These are phyloP conservation scores for Coniochaeta prunicola DNA, from an alignment of 2,329 filamentous ascomycete species.

Conservation along the genomic window DNA sequence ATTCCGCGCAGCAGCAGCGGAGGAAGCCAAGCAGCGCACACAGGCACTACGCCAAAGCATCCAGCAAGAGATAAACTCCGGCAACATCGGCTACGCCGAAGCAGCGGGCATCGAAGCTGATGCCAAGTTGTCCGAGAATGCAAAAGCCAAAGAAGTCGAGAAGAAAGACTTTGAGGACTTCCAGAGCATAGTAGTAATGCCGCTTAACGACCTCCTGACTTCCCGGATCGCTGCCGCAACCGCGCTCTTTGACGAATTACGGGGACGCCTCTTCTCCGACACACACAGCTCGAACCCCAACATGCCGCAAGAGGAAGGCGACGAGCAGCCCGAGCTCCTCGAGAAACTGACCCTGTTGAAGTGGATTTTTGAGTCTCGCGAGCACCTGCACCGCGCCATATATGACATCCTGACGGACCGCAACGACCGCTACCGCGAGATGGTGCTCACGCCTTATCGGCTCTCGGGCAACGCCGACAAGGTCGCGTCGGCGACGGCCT, in stretches of 20 bases:
- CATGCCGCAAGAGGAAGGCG: slow-evolving; percentile 86
- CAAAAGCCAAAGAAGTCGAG: slow-evolving; percentile 62
- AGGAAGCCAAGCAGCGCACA: slow-evolving; percentile 44
- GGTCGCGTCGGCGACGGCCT: slow-evolving; percentile 66
- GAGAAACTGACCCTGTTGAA: slow-evolving; percentile 93
- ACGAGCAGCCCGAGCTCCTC: slow-evolving; percentile 86
- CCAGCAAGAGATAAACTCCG: slow-evolving; percentile 69
- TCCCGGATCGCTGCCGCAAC: slow-evolving; percentile 68
- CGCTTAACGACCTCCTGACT: slow-evolving; percentile 73
- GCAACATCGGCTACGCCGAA: slow-evolving; percentile 74
- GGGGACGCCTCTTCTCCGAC: slow-evolving; percentile 64
- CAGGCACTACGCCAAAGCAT: slow-evolving; percentile 66
- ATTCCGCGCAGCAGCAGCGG: slow-evolving; percentile 46
- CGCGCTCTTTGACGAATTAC: slow-evolving; percentile 69
- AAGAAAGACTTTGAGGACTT: slow-evolving; percentile 81
- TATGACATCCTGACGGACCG: slow-evolving; percentile 80
- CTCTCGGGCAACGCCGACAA: slow-evolving; percentile 72
- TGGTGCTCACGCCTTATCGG: slow-evolving; percentile 75
- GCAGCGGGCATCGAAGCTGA: slow-evolving; percentile 76
- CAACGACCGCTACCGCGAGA: slow-evolving; percentile 77
- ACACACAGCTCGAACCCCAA: slow-evolving; percentile 65
- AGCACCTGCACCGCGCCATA: slow-evolving; percentile 75
- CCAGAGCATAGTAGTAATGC: slow-evolving; percentile 74
- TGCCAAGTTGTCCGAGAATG: slow-evolving; percentile 61
- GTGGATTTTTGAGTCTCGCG: slow-evolving; percentile 94